A percentile compares a stretch with the other conserved stretches of the same genome.
phyloP scores from a whole-genome alignment of 192 early-diverging fungal species.

The Funneliformis geosporum region DNA sequence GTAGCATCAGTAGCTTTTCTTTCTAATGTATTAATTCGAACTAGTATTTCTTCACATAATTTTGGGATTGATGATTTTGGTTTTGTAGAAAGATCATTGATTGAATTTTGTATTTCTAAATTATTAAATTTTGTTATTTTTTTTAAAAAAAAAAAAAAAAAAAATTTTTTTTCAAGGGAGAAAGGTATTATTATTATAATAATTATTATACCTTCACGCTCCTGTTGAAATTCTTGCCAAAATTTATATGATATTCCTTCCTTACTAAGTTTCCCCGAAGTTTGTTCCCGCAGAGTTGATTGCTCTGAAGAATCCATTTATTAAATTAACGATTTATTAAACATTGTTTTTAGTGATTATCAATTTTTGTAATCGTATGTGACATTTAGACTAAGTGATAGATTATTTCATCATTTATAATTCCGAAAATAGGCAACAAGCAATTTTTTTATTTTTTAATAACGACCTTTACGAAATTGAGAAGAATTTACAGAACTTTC shows the following conservation, averaged over 20 bases:
- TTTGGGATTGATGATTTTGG: constrained; percentile 13
- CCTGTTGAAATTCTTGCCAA: constrained; percentile 32
- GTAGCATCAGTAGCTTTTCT: constrained; percentile 64
- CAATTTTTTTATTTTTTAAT: not conserved
- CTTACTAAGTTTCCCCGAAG: not conserved
- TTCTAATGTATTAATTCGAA: constrained; percentile 56
- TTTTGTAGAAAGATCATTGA: constrained; percentile 2
- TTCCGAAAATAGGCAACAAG: no score
- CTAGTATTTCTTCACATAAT: constrained; percentile 40
- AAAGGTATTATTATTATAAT: not conserved
- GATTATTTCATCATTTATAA: no score
- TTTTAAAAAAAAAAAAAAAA: not conserved
- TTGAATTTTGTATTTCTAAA: constrained; percentile 3
- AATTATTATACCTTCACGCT: constrained; percentile 3
- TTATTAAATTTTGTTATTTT: not conserved
- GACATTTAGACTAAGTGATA: no score
- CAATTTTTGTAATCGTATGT: no score
- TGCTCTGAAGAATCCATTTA: not conserved
- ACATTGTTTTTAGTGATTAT: no score
- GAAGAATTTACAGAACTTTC: not conserved
- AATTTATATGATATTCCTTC: constrained; percentile 28
- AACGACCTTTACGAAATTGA: not conserved
- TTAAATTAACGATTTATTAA: no score
- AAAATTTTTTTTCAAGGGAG: not conserved
- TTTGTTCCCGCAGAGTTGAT: not conserved